A percentile compares a stretch with the other conserved stretches of the same genome.
These are phyloP conservation scores for Cichorium intybus DNA, from an alignment of 140 eudicot species.

Conservation along the genomic window DNA sequence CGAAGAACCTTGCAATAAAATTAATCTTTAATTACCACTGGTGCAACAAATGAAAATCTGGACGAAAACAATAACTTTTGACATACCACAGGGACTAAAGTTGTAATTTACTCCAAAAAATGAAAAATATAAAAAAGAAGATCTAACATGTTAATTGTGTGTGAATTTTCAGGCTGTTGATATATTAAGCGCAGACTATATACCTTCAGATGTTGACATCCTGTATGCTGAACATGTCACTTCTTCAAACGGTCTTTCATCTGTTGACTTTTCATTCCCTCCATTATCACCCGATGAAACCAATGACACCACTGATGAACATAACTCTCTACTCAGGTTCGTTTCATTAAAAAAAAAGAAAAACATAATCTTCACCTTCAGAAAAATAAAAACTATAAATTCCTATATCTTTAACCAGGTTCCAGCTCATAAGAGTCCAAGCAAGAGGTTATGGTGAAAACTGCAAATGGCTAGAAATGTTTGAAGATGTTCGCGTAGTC, in stretches of 20 bases:
- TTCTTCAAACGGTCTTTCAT: conserved; percentile 91
- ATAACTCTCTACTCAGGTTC: conserved; percentile 72
- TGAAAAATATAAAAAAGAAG: not conserved
- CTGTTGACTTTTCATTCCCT: conserved; percentile 82
- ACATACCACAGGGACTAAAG: not conserved
- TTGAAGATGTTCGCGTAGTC: conserved; percentile 86
- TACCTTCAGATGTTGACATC: conserved; percentile 81
- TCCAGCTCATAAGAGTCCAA: conserved; percentile 84
- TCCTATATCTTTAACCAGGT: conserved; percentile 35
- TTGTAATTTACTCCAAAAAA: not conserved
- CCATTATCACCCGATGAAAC: conserved; percentile 50
- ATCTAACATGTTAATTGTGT: conserved; percentile 10
- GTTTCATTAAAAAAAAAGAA: not conserved
- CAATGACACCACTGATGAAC: conserved; percentile 47
- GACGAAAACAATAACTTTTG: too few relatives aligned
- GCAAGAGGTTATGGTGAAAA: conserved; percentile 83
- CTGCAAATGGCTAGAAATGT: conserved; percentile 93
- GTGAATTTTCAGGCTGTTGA: conserved; percentile 63
- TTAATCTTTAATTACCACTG: too few relatives aligned
- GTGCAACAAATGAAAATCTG: too few relatives aligned
- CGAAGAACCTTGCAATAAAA: too few relatives aligned
- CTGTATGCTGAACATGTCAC: conserved; percentile 97
- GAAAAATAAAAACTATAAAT: not conserved
- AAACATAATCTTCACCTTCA: not conserved
- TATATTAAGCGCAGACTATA: conserved; percentile 64